Percentiles rank a stretch among this genome's conserved stretches.
Evolutionary conservation across 1,284 basidiomycete species (phyloP).

Genomic region (Albatrellus sp.): DNA sequence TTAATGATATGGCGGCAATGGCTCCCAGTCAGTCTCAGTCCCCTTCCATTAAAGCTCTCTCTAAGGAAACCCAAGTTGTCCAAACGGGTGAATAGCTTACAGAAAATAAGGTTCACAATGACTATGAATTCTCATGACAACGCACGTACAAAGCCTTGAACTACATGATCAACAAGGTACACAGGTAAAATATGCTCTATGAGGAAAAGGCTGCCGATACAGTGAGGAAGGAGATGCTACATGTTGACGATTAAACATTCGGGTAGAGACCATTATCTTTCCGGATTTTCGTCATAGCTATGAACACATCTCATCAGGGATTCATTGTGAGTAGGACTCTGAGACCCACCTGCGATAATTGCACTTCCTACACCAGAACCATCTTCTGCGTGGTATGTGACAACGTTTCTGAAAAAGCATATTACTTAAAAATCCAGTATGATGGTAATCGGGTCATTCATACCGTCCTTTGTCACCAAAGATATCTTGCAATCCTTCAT

Average conservation of each 20-base stretch:
- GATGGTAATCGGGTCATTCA: conserved; percentile 15
- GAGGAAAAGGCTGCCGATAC: not conserved
- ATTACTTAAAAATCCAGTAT: not conserved
- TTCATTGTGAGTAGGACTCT: not conserved
- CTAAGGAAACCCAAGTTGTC: too few relatives aligned
- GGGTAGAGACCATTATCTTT: conserved; percentile 33
- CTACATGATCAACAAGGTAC: not conserved
- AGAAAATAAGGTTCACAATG: not conserved
- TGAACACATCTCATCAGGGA: not conserved
- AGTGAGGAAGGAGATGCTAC: not conserved
- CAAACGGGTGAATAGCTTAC: not conserved
- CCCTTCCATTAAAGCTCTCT: not conserved
- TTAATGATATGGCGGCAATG: not conserved
- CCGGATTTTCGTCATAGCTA: conserved; percentile 54
- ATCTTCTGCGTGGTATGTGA: conserved; percentile 88
- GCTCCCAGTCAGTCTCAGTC: not conserved
- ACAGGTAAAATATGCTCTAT: not conserved
- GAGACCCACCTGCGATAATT: conserved; percentile 75
- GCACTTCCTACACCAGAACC: conserved; percentile 94
- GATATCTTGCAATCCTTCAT: conserved; percentile 82
- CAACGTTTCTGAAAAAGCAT: conserved; percentile 54
- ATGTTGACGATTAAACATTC: conserved; percentile 18
- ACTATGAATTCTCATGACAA: not conserved
- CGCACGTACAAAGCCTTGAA: not conserved
- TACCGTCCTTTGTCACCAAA: conserved; percentile 89